A percentile compares a stretch with the other conserved stretches of the same genome.
phyloP scores from a whole-genome alignment of 768 basidiomycete species.

The Pleurotus tuoliensis region DNA sequence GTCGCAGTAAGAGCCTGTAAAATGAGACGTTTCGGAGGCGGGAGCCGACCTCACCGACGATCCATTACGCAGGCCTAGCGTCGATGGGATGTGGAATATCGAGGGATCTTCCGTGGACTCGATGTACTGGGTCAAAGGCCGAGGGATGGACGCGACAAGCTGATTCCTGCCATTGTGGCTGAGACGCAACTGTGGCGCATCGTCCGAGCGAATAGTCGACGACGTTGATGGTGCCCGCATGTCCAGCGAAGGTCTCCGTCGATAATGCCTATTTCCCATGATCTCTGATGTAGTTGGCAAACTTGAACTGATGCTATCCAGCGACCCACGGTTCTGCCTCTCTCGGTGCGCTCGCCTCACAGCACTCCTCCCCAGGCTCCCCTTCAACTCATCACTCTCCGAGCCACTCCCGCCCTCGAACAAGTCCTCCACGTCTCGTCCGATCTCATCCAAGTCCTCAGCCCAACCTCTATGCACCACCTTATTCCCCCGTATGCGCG shows the following conservation, averaged over 20 bases:
- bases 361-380: background rate
- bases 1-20: background rate
- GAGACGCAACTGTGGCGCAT: slow-evolving; percentile 43
- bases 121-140: slow-evolving; percentile 73
- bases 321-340: slow-evolving; percentile 9
- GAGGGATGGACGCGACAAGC: slow-evolving; percentile 65
- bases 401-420: slow-evolving; percentile 31
- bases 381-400: slow-evolving; percentile 1
- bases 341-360: slow-evolving; percentile 2
- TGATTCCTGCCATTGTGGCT: slow-evolving; percentile 47
- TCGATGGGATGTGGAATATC: slow-evolving; percentile 62
- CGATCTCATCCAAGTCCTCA: slow-evolving; percentile 65
- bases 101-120: slow-evolving; percentile 51
- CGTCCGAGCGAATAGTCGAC: slow-evolving; percentile 1
- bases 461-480: slow-evolving; percentile 55
- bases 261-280: slow-evolving; percentile 13
- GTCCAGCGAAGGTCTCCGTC: slow-evolving; percentile 48
- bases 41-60: slow-evolving; percentile 22
- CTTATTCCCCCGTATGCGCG: slow-evolving; percentile 42
- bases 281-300: slow-evolving; percentile 32
- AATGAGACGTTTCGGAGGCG: background rate
- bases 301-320: slow-evolving; percentile 36
- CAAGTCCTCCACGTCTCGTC: slow-evolving; percentile 55
- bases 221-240: slow-evolving; percentile 18
- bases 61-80: slow-evolving; percentile 56